Base-by-base conservation (phyloP, 768 basidiomycete species). In the Russula virescens region DNA sequence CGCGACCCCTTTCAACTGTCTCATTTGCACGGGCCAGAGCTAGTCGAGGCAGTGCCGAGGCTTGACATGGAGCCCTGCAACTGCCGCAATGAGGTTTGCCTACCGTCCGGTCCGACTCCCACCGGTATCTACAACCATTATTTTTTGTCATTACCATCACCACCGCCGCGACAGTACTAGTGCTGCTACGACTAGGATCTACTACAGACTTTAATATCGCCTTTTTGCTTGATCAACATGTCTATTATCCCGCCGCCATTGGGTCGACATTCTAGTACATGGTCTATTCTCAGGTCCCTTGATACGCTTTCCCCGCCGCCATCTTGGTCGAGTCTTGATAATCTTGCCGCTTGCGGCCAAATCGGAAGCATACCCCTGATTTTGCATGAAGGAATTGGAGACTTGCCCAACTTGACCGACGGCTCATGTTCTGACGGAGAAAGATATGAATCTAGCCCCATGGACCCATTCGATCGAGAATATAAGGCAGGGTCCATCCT, bases 351-450 rank as follows among this genome's bases (percentile, higher is more conserved):
- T 47, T 26, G 55, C 8, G 42, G 52, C 48, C 59, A 62, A 49
- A 43, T 59, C 16, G 67, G 67, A 38, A 66, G 56, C n/a, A 63
- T 68, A 35, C 67, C 67, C n/a, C 3, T 68, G 34, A 53, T 63
- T 18, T 53, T 68, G 23, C 58, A 63, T 38, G n/a, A 25, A n/a
- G 65, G 58, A 14, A 31, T 56, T 5, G 46, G n/a, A 43, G 50
- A 52, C 43, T 7, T 55, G 9, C 49, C 48, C n/a, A 25, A 59
- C 28, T 59, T 28, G 46, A 38, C 50, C 31, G 49, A 40, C 11
- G 18, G 11, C 35, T 21, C 28, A n/a, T 43, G 25, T 21, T 43
- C 53, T 50, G 25, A 40, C 45, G 26, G 16, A 10, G 57, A 43
- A 28, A 25, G 46, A n/a, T 47, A 56, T 19, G 25, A 28, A 4